A percentile compares a stretch with the other conserved stretches of the same genome.
Evolutionary conservation across 2,329 filamentous ascomycete genomes (phyloP).

Genomic region (Harringtonia aguacate): DNA sequence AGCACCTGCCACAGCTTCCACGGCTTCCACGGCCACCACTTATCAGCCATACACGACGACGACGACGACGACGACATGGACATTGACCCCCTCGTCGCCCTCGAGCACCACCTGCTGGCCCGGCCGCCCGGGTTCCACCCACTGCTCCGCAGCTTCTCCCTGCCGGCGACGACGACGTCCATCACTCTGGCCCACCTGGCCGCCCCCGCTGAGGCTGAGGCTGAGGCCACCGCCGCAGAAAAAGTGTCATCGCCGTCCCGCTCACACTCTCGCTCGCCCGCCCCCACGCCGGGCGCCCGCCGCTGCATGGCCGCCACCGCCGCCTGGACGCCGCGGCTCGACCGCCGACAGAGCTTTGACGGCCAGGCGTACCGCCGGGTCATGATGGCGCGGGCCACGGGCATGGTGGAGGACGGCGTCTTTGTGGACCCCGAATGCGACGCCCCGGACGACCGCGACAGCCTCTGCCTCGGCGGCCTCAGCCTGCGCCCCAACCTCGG

Average conservation of each 20-base stretch:
- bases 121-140: background rate
- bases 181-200: no score
- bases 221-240: no score
- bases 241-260: no score
- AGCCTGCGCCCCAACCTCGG: background rate
- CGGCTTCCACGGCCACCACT: background rate
- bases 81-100: slow-evolving; percentile 3
- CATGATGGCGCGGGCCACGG: slow-evolving; percentile 16
- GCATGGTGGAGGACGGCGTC: background rate
- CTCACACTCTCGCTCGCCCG: no score
- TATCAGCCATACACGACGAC: no score
- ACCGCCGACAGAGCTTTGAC: slow-evolving; percentile 40
- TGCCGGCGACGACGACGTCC: no score
- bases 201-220: no score
- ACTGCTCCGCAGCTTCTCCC: no score
- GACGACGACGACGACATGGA: no score
- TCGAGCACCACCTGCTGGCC: slow-evolving; percentile 6
- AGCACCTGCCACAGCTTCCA: no score
- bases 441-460: background rate
- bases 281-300: slow-evolving; percentile 11
- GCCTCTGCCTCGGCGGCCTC: background rate
- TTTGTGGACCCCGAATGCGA: no score
- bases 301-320: slow-evolving; percentile 25
- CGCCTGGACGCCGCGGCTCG: slow-evolving; percentile 35
- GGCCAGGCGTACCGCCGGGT: slow-evolving; percentile 42